These are phyloP conservation scores for Aspergillus pseudoglaucus DNA, from an alignment of 2,329 filamentous ascomycete genomes.

Conservation along the genomic window DNA sequence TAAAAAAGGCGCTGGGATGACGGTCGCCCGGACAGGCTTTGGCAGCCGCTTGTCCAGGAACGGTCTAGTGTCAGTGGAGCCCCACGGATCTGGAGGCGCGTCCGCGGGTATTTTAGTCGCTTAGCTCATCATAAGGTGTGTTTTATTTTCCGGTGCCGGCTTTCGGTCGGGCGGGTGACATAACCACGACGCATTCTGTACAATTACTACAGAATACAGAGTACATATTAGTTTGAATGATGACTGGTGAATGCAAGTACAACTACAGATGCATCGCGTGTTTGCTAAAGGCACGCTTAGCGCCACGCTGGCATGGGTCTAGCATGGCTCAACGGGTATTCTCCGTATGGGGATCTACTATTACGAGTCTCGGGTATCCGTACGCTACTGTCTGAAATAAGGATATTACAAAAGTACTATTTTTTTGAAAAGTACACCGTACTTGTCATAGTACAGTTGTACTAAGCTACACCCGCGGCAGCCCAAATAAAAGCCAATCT, in stretches of 20 bases:
- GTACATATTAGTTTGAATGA: no score
- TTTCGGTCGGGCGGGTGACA: background rate
- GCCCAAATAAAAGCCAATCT: no score
- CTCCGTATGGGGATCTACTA: no score
- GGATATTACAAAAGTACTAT: no score
- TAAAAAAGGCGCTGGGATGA: slow-evolving; percentile 10
- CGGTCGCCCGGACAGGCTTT: slow-evolving; percentile 18
- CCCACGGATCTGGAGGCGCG: slow-evolving; percentile 17
- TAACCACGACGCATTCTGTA: background rate
- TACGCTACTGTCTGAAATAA: no score
- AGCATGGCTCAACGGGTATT: no score
- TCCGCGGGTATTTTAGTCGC: slow-evolving; percentile 16
- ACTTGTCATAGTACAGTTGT: background rate
- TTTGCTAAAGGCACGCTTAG: no score
- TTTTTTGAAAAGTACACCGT: no score
- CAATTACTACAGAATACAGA: background rate
- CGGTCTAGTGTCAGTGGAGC: slow-evolving; percentile 19
- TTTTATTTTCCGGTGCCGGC: slow-evolving; percentile 17
- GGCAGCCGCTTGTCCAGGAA: slow-evolving; percentile 20
- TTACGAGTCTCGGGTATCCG: no score
- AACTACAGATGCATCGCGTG: background rate
- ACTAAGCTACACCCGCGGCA: background rate
- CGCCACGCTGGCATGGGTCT: no score
- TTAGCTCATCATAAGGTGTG: slow-evolving; percentile 16
- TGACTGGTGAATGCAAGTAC: background rate